phyloP scores from a whole-genome alignment of 192 early-diverging fungal species.

The Backusella westeae region DNA sequence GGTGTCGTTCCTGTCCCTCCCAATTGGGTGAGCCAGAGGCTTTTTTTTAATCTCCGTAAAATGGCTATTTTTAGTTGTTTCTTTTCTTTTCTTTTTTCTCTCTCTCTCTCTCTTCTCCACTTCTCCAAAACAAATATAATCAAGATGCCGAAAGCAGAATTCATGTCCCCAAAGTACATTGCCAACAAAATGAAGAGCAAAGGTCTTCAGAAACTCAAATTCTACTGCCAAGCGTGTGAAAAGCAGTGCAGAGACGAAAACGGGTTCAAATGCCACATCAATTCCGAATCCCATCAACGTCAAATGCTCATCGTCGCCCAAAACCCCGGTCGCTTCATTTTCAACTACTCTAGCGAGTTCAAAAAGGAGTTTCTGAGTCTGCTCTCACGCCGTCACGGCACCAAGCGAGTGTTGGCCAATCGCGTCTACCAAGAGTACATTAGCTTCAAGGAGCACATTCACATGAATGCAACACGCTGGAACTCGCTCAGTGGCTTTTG shows the following conservation, averaged over 20 bases:
- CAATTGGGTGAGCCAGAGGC: not conserved
- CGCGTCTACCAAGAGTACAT: constrained; percentile 97
- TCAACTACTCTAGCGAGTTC: constrained; percentile 80
- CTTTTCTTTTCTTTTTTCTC: not conserved
- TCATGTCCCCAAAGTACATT: constrained; percentile 81
- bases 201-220: constrained; percentile 84
- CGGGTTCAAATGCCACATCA: constrained; percentile 93
- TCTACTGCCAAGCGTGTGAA: constrained; percentile 95
- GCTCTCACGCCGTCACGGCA: constrained; percentile 78
- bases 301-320: constrained; percentile 89
- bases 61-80: not conserved
- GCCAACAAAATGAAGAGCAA: constrained; percentile 90
- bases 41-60: not conserved
- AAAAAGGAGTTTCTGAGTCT: constrained; percentile 79
- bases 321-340: constrained; percentile 70
- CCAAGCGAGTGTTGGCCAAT: constrained; percentile 83
- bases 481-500: constrained; percentile 83
- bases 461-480: constrained; percentile 98
- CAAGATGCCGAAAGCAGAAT: constrained; percentile 41
- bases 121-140: not conserved
- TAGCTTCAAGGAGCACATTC: constrained; percentile 83
- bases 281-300: constrained; percentile 86
- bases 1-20: not conserved
- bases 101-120: not conserved
- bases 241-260: constrained; percentile 91